Percentiles rank a stretch among this genome's conserved stretches.
phyloP scores from a whole-genome alignment of 1,284 basidiomycete genomes.

The Puccinia triticina region DNA sequence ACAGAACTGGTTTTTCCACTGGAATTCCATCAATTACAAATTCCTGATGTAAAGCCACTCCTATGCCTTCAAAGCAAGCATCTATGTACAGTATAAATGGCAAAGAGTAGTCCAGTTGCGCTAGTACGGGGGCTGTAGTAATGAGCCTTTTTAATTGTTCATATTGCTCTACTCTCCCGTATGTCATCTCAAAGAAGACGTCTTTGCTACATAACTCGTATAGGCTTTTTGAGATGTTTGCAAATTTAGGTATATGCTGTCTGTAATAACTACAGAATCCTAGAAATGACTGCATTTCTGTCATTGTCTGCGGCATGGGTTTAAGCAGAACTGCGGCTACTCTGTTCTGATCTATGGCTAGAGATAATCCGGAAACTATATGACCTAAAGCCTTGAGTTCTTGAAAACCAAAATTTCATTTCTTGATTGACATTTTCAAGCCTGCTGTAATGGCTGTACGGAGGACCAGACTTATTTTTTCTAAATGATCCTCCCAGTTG shows the following conservation, averaged over 20 bases:
- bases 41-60: slow-evolving; percentile 11
- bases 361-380: slow-evolving; percentile 56
- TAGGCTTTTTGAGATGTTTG: not conserved
- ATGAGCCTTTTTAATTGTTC: not conserved
- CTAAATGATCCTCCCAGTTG: too few relatives aligned
- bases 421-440: not conserved
- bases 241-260: too few relatives aligned
- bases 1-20: too few relatives aligned
- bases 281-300: too few relatives aligned
- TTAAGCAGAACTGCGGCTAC: slow-evolving; percentile 53
- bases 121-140: not conserved
- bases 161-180: not conserved
- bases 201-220: not conserved
- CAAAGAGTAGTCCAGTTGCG: not conserved
- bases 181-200: not conserved
- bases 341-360: slow-evolving; percentile 63
- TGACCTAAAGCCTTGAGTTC: not conserved
- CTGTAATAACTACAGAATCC: too few relatives aligned
- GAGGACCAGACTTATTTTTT: too few relatives aligned
- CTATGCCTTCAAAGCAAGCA: not conserved
- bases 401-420: slow-evolving; percentile 25
- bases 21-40: not conserved
- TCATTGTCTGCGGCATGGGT: too few relatives aligned
- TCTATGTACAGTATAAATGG: slow-evolving; percentile 24
- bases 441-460: too few relatives aligned